Evolutionary conservation across 1,139 yeast species (phyloP), one percentile per base, ranked within the genome.

Genomic region (Geotrichum carabidarum): DNA sequence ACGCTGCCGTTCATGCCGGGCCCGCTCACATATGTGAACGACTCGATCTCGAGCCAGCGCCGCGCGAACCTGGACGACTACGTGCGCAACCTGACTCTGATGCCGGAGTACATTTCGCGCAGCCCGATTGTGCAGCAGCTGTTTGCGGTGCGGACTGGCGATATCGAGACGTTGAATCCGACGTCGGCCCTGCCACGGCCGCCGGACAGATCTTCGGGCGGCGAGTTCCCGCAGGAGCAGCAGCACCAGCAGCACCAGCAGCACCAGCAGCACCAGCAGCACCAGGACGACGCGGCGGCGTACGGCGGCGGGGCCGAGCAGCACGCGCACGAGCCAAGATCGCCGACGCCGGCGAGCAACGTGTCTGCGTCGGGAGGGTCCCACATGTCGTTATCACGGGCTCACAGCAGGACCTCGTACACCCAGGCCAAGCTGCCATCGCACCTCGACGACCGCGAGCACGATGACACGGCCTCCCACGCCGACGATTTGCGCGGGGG

Each of bases 1-100:
- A 85, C 86, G 41, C 78, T 93, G 58, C 99, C 99, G 4, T 89
- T 86, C 60, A 91, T 94, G 67, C 99, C 99, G 0, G 99, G 99
- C 1, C 99, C 99, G 1, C 78, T 93, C 51, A 86, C 95, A 48
- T 87, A 87, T 67, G 96, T 93, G 51, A 90, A 91, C 60, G 98
- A 91, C 67, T 80, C 85, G 51, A 85, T 91, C 55, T 86, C 96
- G 14, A 84, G 85, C 63, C 86, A 88, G 68, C 79, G 99, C 64
- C 78, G 93, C 61, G 87, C 83, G 38, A 95, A 89, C 70, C 77
- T 94, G 62, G 94, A 93, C 70, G 82, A 82, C 57, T 93, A 93
- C 68, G 83, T 94, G 53, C 78, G 83, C 53, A 86, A 84, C 58
- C 77, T 93, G 62, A 78, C 89, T 45, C 77, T 80, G 44, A 76